Base-by-base conservation (phyloP, 371 early-diverging fungal species). In the Apophysomyces sp. region DNA sequence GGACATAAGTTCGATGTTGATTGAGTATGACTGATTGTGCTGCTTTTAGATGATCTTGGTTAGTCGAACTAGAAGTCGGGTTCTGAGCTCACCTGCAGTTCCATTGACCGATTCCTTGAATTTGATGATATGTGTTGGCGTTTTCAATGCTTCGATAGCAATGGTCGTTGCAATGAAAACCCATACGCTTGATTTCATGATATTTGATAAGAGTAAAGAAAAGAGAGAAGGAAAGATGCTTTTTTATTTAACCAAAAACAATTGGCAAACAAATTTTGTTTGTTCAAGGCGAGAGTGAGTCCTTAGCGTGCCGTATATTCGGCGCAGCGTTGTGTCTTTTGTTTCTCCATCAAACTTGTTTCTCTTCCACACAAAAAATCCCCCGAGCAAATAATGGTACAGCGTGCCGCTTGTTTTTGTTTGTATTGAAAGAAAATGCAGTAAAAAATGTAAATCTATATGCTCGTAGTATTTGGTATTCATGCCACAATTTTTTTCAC, bases 61-160 rank as follows among this genome's bases (percentile, higher is more conserved):
- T 28, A 31, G 55, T 29, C 29, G 32, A 18, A 3, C 16, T 30
- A 4, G 40, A n/a, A 16, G 2, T 21, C 30, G 34, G 13, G 18
- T 30, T 44, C 49, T 41, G 16, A 31, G 4, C 56, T 30, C 51
- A 59, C 68, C 66, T 27, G 16, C 36, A 13, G 29, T 62, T 4
- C 31, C 49, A 13, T 58, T 55, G 28, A 31, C 51, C 1, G 52
- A 18, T 15, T 41, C 27, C 30, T 67, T 67, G 11, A 67, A 62
- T 56, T 67, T 67, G 44, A 67, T 63, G n/a, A 67, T 57, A 55
- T 67, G 63, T 1, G 68, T 62, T 0, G 68, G 61, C 9, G 49
- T 44, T 44, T n/a, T 44, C 27, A 44, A 44, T 21, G 49, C 49
- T 16, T 44, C 49, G 21, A 44, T 21, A 44, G 21, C n/a, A 44